These are phyloP conservation scores for Phlyctochytrium arcticum DNA, from an alignment of 192 early-diverging fungal genomes.

Conservation along the genomic window DNA sequence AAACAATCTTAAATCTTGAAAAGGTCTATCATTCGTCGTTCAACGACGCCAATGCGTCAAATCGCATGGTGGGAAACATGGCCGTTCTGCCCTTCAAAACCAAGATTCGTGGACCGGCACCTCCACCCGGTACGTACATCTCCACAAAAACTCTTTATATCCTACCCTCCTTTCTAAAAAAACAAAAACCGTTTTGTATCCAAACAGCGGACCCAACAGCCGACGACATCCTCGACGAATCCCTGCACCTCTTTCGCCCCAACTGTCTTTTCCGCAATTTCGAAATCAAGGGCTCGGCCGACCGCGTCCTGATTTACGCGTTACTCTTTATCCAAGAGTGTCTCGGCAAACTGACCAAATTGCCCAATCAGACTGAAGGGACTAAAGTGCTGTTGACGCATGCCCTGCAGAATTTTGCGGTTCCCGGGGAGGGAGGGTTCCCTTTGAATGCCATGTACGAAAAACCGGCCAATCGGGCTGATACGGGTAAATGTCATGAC, in stretches of 20 bases:
- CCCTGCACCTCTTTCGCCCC: conserved; percentile 88
- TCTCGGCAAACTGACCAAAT: conserved; percentile 50
- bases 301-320: conserved; percentile 93
- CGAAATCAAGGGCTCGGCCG: conserved; percentile 92
- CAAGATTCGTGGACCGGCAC: conserved; percentile 80
- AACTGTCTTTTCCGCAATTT: conserved; percentile 99
- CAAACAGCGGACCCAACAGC: conserved; percentile 24
- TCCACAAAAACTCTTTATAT: not conserved
- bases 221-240: conserved; percentile 93
- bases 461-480: conserved; percentile 60
- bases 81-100: conserved; percentile 86
- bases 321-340: conserved; percentile 83
- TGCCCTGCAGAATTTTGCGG: conserved; percentile 83
- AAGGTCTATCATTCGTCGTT: conserved; percentile 87
- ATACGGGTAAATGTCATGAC: conserved; percentile 74
- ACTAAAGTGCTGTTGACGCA: conserved; percentile 73
- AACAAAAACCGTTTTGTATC: not conserved
- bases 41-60: conserved; percentile 53
- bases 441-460: conserved; percentile 90
- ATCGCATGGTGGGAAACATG: conserved; percentile 75
- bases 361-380: conserved; percentile 68
- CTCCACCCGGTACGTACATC: conserved; percentile 50
- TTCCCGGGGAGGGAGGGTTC: conserved; percentile 91
- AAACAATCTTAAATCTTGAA: too few species aligned
- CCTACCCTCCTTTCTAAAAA: not conserved